Evolutionary conservation across 2,329 filamentous ascomycete genomes (phyloP), one percentile per base, ranked within the genome.

Genomic region (Aspergillus fructus): DNA sequence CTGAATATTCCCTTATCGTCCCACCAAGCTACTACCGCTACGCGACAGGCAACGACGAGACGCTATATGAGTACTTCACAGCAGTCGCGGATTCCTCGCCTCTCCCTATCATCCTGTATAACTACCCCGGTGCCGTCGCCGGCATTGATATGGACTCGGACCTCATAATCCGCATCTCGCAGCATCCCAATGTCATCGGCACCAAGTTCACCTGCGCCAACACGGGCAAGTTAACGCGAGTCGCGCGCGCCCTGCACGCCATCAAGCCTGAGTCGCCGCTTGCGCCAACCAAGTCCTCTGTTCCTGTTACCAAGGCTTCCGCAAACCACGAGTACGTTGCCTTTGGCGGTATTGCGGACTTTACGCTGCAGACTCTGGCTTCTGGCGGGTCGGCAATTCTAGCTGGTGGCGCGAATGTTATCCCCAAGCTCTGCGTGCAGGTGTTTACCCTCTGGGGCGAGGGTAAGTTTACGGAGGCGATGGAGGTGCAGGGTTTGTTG

Each of bases 121-220:
- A 96, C 80, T 96, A 94, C 78, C 91, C 91, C 1, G 91, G 90
- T 51, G 91, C 90, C 49, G 91, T 94, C 5, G 84, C 90, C 5
- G 91, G 91, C 50, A 89, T 96, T 69, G 91, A 96, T 74, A 89
- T 96, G 85, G 90, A 94, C 80, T 93, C 89, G 58, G 91, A 96
- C 72, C 82, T 93, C 59, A 84, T 96, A 68, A 91, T 94, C 78
- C 84, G 83, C 71, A 84, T 96, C 39, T 89, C 88, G 45, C 78
- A 86, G 71, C 91, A 96, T 76, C 85, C 87, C 63, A 96, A 96
- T 76, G 91, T 96, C 68, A 79, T 92, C 61, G 91, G 91, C 61
- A 93, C 90, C 55, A 96, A 96, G 75, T 96, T 96, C 81, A 96
- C 91, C 41, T 96, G 91, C 72, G 91, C 90, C 63, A 94, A 91